phyloP scores from a whole-genome alignment of 2,329 filamentous ascomycete species.

The Ceratocystis harringtonii region DNA sequence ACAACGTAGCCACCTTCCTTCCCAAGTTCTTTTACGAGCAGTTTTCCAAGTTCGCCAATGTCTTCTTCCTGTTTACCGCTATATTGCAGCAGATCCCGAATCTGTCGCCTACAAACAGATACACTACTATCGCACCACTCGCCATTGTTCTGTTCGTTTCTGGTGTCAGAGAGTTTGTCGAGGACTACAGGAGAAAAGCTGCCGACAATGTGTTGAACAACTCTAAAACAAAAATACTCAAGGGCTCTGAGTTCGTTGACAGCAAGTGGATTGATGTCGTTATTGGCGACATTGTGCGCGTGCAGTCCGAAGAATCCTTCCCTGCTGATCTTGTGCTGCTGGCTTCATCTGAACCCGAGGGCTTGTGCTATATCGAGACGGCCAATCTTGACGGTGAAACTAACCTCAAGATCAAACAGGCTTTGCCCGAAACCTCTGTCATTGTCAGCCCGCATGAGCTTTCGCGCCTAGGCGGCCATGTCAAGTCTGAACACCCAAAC shows the following conservation, averaged over 20 bases:
- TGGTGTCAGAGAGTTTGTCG: slow-evolving; percentile 82
- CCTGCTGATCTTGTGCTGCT: slow-evolving; percentile 85
- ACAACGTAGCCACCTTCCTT: slow-evolving; percentile 82
- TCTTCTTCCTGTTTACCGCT: slow-evolving; percentile 98
- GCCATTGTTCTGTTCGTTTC: slow-evolving; percentile 85
- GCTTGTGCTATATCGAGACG: slow-evolving; percentile 95
- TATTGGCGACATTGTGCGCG: slow-evolving; percentile 82
- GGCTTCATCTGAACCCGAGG: slow-evolving; percentile 91
- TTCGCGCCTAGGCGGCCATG: slow-evolving; percentile 66
- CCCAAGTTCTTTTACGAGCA: slow-evolving; percentile 97
- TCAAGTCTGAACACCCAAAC: slow-evolving; percentile 94
- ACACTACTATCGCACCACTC: slow-evolving; percentile 92
- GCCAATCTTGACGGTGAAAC: slow-evolving; percentile 96
- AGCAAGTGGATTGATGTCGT: slow-evolving; percentile 87
- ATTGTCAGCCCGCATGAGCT: slow-evolving; percentile 79
- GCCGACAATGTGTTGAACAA: slow-evolving; percentile 80
- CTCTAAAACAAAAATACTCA: slow-evolving; percentile 68
- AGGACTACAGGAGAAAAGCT: slow-evolving; percentile 79
- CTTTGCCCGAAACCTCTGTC: slow-evolving; percentile 75
- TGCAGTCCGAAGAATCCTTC: slow-evolving; percentile 89
- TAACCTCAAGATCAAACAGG: slow-evolving; percentile 98
- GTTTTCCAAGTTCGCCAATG: slow-evolving; percentile 96
- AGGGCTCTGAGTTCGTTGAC: slow-evolving; percentile 70
- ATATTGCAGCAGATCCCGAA: slow-evolving; percentile 87
- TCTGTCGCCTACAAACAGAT: slow-evolving; percentile 86